Conservation (phyloP, 768 basidiomycete genomes). For the Strobilomyces confusus region DNA sequence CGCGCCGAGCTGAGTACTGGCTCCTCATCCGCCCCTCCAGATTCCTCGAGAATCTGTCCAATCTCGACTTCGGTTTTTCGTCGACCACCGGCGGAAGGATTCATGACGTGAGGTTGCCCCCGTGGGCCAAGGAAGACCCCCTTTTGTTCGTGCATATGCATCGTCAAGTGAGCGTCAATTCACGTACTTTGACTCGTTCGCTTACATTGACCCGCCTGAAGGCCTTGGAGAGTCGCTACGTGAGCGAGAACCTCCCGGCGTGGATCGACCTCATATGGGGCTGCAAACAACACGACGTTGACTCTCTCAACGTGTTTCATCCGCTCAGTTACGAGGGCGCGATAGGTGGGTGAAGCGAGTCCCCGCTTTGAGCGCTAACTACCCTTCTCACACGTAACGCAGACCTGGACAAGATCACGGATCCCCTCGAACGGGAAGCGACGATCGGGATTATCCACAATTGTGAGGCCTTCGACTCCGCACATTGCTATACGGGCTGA, state of each 20-base stretch:
- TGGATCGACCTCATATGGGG: slow-evolving; percentile 98
- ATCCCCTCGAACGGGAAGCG: slow-evolving; percentile 85
- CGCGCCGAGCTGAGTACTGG: background rate
- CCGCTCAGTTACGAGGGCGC: slow-evolving; percentile 92
- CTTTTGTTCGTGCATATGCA: slow-evolving; percentile 77
- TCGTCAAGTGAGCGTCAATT: slow-evolving; percentile 50
- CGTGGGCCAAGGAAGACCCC: slow-evolving; percentile 85
- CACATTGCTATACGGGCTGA: background rate
- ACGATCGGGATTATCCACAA: slow-evolving; percentile 96
- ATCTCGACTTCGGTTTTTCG: slow-evolving; percentile 75
- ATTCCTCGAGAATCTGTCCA: slow-evolving; percentile 77
- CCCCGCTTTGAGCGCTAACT: background rate
- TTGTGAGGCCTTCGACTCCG: slow-evolving; percentile 45
- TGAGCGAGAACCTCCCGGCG: slow-evolving; percentile 74
- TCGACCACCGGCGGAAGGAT: slow-evolving; percentile 75
- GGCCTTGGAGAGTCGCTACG: slow-evolving; percentile 86
- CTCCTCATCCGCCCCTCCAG: slow-evolving; percentile 34
- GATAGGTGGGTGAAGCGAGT: slow-evolving; percentile 59
- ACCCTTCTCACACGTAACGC: background rate
- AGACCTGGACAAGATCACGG: slow-evolving; percentile 85
- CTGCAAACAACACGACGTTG: slow-evolving; percentile 73
- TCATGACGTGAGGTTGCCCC: slow-evolving; percentile 83
- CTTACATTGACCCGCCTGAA: slow-evolving; percentile 23
- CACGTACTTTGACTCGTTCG: background rate
- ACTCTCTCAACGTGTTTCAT: slow-evolving; percentile 82